A percentile compares a stretch with the other conserved stretches of the same genome.
phyloP scores from a whole-genome alignment of 2,329 filamentous ascomycete species.

The Penicillium sp. region DNA sequence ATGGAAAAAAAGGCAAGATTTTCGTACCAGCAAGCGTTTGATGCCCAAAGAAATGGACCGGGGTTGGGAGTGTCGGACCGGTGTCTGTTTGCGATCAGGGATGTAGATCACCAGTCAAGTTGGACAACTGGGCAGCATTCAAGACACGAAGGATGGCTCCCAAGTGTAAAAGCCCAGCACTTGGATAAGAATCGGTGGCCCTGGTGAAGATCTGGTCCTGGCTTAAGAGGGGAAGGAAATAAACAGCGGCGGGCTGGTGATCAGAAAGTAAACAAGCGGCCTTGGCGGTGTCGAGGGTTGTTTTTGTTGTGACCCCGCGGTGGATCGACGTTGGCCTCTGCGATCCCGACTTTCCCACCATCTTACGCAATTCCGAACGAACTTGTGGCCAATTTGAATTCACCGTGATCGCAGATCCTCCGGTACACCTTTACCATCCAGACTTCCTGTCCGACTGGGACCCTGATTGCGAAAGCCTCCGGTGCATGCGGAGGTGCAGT shows the following conservation, averaged over 20 bases:
- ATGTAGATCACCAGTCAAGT: not conserved
- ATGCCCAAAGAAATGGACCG: constrained; percentile 27
- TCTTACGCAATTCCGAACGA: constrained; percentile 5
- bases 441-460: not conserved
- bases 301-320: constrained; percentile 33
- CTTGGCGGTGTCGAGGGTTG: constrained; percentile 29
- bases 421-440: not conserved
- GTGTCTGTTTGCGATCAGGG: constrained; percentile 18
- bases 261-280: constrained; percentile 34
- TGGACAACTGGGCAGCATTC: not conserved
- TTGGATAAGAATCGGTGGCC: constrained; percentile 3
- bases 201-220: not conserved
- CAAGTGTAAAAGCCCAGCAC: not conserved
- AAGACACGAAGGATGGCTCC: not conserved
- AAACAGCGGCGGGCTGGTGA: constrained; percentile 26
- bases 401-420: not conserved
- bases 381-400: constrained; percentile 4
- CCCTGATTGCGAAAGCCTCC: constrained; percentile 16
- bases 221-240: constrained; percentile 17
- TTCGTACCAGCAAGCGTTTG: constrained; percentile 22
- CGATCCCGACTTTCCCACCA: constrained; percentile 8
- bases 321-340: constrained; percentile 23
- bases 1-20: not conserved
- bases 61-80: constrained; percentile 12
- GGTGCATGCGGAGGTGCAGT: constrained; percentile 27